Base-by-base conservation (phyloP, 202 grass and related monocot species). In the Elaeis oleifera region DNA sequence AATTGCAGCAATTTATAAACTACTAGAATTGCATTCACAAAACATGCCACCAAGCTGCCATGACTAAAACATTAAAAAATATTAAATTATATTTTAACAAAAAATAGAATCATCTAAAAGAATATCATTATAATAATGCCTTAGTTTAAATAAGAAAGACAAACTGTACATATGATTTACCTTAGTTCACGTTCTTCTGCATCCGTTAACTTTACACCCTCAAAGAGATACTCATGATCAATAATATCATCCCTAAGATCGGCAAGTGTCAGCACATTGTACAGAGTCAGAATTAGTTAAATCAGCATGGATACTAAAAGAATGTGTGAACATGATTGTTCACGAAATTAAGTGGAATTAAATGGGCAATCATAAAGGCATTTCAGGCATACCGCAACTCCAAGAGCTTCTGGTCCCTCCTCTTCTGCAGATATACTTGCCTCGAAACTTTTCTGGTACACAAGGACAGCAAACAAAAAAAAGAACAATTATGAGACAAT, bases 321-420 rank as follows among this genome's bases (percentile, higher is more conserved):
- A 44, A 44, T 9, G 11, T 0, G 9, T 44, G 36, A 44, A 44
- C 11, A 44, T 44, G 1, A 44, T 44, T 44, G 36, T 44, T 13
- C 11, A 44, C 13, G 8, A 44, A 44, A 44, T 13, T 44, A 44
- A 44, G 36, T 13, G 36, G 9, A 44, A 44, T 44, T 44, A 44
- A 44, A 11, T 44, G 36, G 36, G 36, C 36, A 44, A 13, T 44
- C 36, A 44, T 44, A 44, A 44, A 44, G 36, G 36, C 36, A 44
- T 53, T 72, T 79, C 76, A 16, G 49, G 69, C 80, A 64, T 64
- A 96, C 91, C 76, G 79, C 51, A 96, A 80, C 73, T 96, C 91
- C n/a, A 85, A 65, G 14, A 96, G 76, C 73, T 96, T 96, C 64
- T 96, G 89, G 71, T 90, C 84, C 78, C 88, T 81, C 73, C 91